Base-by-base conservation (phyloP, 1,139 yeast genomes). In the Sugiyamaella xylanicola region DNA sequence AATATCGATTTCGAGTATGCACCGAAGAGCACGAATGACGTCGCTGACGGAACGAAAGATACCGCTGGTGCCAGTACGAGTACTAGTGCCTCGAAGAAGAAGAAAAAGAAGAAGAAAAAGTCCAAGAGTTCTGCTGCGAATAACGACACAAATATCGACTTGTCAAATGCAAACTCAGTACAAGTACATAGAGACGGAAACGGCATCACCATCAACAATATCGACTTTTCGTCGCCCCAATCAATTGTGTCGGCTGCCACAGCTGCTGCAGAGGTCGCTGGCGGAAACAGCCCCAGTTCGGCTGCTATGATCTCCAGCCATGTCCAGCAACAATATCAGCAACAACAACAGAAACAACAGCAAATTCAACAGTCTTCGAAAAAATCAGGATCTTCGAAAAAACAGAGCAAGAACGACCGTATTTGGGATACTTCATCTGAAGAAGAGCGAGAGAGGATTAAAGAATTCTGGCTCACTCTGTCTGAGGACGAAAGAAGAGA, bases 391-490 rank as follows among this genome's bases (percentile, higher is more conserved):
- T 2, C 48, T 22, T 35, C 48, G 1, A 43, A 22, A 9, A 42
- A 22, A 11, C 35, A 22, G 29, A 20, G 16, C 17, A 43, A 50
- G n/a, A 59, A 60, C 60, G 78, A 68, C 62, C 72, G 74, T 65
- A 77, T 84, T 46, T 84, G 89, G 88, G 83, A 82, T 62, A 81
- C 82, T 53, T 74, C 80, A 41, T 74, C 80, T 3, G 70, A 76
- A n/a, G 86, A 83, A 63, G 87, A 86, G 64, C 81, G 83, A 52
- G 79, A 78, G 58, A 77, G 81, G 51, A 74, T 87, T 58, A 79
- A 78, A 58, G 73, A 77, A 53, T 86, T 89, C 67, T 92, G 97
- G 97, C 79, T 82, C 53, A 77, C 83, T 5, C 74, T 91, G 48
- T 77, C 80, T 22, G 79, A 82, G 29, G 79, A 78, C 2, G 85